Conservation (phyloP, 2,329 filamentous ascomycete genomes). For the Monosporascus sp. region DNA sequence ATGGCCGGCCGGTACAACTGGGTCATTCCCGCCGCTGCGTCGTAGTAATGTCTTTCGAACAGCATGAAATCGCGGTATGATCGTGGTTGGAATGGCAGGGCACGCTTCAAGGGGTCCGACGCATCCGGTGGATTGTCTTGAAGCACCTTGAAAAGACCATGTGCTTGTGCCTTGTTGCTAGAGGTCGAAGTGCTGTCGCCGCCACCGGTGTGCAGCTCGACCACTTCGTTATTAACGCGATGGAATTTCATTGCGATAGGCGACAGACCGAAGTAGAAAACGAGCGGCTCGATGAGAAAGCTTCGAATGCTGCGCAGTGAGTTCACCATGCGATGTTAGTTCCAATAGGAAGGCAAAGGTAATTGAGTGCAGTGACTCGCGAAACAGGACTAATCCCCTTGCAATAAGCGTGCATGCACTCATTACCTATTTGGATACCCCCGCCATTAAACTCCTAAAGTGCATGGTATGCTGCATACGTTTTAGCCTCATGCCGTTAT, state of each 20-base stretch:
- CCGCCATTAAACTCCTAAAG: too few species aligned
- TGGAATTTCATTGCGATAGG: slow-evolving; percentile 14
- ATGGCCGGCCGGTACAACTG: slow-evolving; percentile 12
- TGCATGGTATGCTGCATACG: too few species aligned
- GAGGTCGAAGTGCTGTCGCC: background rate
- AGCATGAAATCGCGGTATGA: slow-evolving; percentile 26
- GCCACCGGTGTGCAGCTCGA: background rate
- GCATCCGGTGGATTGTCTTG: slow-evolving; percentile 15
- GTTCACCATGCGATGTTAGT: too few species aligned
- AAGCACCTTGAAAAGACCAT: slow-evolving; percentile 11
- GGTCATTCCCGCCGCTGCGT: slow-evolving; percentile 16
- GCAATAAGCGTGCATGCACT: too few species aligned
- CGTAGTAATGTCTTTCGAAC: slow-evolving; percentile 20
- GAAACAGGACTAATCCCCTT: too few species aligned
- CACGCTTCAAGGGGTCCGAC: slow-evolving; percentile 12
- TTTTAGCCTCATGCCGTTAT: too few species aligned
- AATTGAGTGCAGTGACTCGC: too few species aligned
- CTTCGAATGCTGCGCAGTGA: too few species aligned
- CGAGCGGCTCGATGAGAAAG: too few species aligned
- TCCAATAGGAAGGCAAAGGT: too few species aligned
- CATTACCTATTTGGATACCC: too few species aligned
- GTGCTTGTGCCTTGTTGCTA: background rate
- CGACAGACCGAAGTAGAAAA: background rate
- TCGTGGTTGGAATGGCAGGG: slow-evolving; percentile 20
- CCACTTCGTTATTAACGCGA: slow-evolving; percentile 11